Conservation (phyloP, 495 filamentous ascomycete genomes). For the Aspergillus hancockii region DNA sequence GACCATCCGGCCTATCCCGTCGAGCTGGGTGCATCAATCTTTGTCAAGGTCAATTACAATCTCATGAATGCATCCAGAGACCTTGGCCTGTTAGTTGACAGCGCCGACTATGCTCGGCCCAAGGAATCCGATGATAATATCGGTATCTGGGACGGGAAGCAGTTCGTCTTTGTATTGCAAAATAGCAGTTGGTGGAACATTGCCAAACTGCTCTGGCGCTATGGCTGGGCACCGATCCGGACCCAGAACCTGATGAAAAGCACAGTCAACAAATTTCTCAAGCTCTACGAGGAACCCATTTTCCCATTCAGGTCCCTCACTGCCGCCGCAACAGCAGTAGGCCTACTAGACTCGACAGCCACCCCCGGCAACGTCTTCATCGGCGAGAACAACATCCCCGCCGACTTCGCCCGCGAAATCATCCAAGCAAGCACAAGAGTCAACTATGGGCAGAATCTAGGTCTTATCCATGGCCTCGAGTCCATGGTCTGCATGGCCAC, state of each 20-base stretch:
- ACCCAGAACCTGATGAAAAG: conserved; percentile 72
- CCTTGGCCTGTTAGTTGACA: conserved; percentile 61
- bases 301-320: conserved; percentile 85
- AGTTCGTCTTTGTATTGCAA: conserved; percentile 68
- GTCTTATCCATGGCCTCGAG: conserved; percentile 82
- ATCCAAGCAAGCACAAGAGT: conserved; percentile 91
- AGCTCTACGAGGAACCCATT: conserved; percentile 75
- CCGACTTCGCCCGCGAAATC: conserved; percentile 74
- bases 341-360: conserved; percentile 62
- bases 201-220: conserved; percentile 79
- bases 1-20: conserved; percentile 68
- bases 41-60: conserved; percentile 83
- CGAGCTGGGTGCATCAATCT: conserved; percentile 91
- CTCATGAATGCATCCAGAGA: conserved; percentile 72
- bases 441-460: conserved; percentile 91
- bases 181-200: conserved; percentile 75
- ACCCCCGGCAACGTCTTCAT: conserved; percentile 73
- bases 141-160: conserved; percentile 83
- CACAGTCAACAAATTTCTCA: conserved; percentile 71
- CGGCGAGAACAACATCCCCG: conserved; percentile 62
- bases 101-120: conserved; percentile 32
- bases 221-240: conserved; percentile 74
- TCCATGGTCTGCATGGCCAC: conserved; percentile 94
- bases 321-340: conserved; percentile 62
- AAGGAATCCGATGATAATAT: conserved; percentile 50